Conservation (phyloP, 345 rosid species). For the Lepidium africanum region DNA sequence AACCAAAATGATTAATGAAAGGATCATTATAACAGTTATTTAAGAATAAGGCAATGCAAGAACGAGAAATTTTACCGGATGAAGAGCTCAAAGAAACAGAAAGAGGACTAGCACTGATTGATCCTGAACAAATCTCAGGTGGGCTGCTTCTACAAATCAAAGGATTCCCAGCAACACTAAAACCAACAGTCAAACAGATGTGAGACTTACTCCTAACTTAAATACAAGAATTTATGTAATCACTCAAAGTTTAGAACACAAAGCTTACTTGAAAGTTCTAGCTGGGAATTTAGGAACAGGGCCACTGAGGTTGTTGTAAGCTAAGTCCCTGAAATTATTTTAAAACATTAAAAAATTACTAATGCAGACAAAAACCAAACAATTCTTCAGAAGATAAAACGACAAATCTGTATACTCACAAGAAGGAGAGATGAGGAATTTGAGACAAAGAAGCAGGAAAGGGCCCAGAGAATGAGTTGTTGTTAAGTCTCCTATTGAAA, state of each 20-base stretch:
- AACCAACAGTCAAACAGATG: slow-evolving; percentile 20
- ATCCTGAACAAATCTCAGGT: slow-evolving; percentile 51
- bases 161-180: slow-evolving; percentile 78
- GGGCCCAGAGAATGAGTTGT: slow-evolving; percentile 81
- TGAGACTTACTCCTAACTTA: slow-evolving; percentile 1
- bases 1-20: slow-evolving; percentile 10
- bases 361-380: not conserved
- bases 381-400: not conserved
- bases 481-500: slow-evolving; percentile 76
- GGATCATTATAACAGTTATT: slow-evolving; percentile 15
- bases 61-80: slow-evolving; percentile 19
- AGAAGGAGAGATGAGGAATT: slow-evolving; percentile 73
- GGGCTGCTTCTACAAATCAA: slow-evolving; percentile 61
- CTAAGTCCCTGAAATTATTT: slow-evolving; percentile 62
- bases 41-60: slow-evolving; percentile 9
- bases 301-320: slow-evolving; percentile 89
- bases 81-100: slow-evolving; percentile 48
- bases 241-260: not conserved
- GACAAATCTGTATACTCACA: slow-evolving; percentile 53
- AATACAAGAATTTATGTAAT: not conserved
- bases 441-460: slow-evolving; percentile 71
- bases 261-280: slow-evolving; percentile 73
- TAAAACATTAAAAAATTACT: not conserved
- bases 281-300: slow-evolving; percentile 77
- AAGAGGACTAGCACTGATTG: slow-evolving; percentile 45